A percentile compares a stretch with the other conserved stretches of the same genome.
phyloP scores from a whole-genome alignment of 2,329 filamentous ascomycete species.

The Nothopassalora personata region DNA sequence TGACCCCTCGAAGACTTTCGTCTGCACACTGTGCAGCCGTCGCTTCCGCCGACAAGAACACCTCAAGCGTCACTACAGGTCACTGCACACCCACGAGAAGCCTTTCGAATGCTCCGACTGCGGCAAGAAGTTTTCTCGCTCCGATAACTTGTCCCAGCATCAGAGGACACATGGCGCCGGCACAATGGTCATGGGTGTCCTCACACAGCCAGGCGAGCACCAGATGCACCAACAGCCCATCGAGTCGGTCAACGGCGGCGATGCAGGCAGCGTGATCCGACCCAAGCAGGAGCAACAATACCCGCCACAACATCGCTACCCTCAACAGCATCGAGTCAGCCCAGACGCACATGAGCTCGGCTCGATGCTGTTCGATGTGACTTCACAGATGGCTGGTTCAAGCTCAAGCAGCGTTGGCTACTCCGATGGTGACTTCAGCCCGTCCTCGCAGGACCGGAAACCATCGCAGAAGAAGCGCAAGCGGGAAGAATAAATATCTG shows the following conservation, averaged over 20 bases:
- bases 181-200: conserved; percentile 83
- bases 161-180: conserved; percentile 87
- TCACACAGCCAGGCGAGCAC: conserved; percentile 37
- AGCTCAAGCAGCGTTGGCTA: conserved; percentile 37
- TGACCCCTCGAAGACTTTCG: conserved; percentile 96
- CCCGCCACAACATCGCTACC: conserved; percentile 19
- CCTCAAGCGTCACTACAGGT: conserved; percentile 96
- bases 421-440: conserved; percentile 25
- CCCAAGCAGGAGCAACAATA: conserved; percentile 31
- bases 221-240: conserved; percentile 28
- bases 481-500: conserved; percentile 36
- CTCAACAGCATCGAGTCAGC: conserved; percentile 26
- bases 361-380: conserved; percentile 70
- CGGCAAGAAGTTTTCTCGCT: conserved; percentile 98
- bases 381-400: conserved; percentile 65
- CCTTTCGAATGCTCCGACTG: conserved; percentile 97
- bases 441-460: conserved; percentile 27
- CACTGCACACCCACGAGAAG: conserved; percentile 97
- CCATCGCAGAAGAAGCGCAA: conserved; percentile 37
- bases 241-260: conserved; percentile 32
- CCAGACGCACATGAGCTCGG: conserved; percentile 62
- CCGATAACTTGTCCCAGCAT: conserved; percentile 95
- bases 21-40: conserved; percentile 92
- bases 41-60: conserved; percentile 98
- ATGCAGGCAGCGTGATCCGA: conserved; percentile 31